Conservation (phyloP, 345 rosid species). For the Brassica napus region Da-Ae NC_063442.1:37641001-37641500, state of each 20-base stretch:
- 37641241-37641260: background rate
- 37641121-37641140: background rate
- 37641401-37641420: constrained; percentile 27
- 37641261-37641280: background rate
- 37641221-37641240: background rate
- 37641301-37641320: background rate
- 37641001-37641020: background rate
- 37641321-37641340: background rate
- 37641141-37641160: background rate
- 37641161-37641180: background rate
- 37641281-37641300: background rate
- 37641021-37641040: background rate
- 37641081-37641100: background rate
- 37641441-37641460: background rate
- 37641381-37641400: constrained; percentile 34
- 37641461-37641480: background rate
- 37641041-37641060: background rate
- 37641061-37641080: background rate
- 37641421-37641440: constrained; percentile 22
- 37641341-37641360: constrained; percentile 6
- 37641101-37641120: background rate
- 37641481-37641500: constrained; percentile 2
- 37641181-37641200: constrained; percentile 28
- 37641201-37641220: background rate
- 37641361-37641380: constrained; percentile 19